Base-by-base conservation (phyloP, 2,329 filamentous ascomycete species). In the Helicocarpus griseus region DNA sequence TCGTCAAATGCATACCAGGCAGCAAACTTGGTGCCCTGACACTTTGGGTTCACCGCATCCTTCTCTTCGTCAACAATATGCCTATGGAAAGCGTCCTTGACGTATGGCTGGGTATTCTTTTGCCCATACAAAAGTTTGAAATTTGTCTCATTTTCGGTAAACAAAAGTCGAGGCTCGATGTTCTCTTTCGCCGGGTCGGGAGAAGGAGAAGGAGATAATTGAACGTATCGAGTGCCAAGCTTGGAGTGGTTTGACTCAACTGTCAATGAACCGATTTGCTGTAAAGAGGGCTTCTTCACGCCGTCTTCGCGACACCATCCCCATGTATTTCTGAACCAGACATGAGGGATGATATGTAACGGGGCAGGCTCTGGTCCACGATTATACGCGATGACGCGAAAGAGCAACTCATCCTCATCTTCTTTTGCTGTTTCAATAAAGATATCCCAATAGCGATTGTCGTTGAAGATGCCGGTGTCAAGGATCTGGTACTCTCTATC, bases 301-400 rank as follows among this genome's bases (percentile, higher is more conserved):
- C 77, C 73, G 9, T 81, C 67, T 63, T 95, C 87, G 56, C 86
- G 80, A 21, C 90, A 91, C 91, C 91, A 97, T 36, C 86, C 81
- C 93, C 93, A 97, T 2, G 90, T 96, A 68, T 97, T 97, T 57
- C 91, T 83, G 75, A 96, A 97, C 89, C 90, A 96, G 49, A 95
- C 82, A 54, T 97, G 93, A 7, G 91, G 91, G 40, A 96, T 75
- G 62, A 97, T 95, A 69, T 97, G 93, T 50, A 97, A 74, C 21
- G 89, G 90, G 13, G 93, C 91, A 13, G 88, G 82, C 49, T 96
- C 88, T 5, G 89, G 87, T 14, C 93, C 91, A 60, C 93, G 82
- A 66, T 97, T 97, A 85, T 93, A 97, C 41, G 90, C 91, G 9
- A 91, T 96, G 41, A 97, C 86, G 62, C 93, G 87, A 74, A 96